Evolutionary conservation across 495 filamentous ascomycete species (phyloP).

Genomic region (Pseudoneurospora amorphoporcata): DNA sequence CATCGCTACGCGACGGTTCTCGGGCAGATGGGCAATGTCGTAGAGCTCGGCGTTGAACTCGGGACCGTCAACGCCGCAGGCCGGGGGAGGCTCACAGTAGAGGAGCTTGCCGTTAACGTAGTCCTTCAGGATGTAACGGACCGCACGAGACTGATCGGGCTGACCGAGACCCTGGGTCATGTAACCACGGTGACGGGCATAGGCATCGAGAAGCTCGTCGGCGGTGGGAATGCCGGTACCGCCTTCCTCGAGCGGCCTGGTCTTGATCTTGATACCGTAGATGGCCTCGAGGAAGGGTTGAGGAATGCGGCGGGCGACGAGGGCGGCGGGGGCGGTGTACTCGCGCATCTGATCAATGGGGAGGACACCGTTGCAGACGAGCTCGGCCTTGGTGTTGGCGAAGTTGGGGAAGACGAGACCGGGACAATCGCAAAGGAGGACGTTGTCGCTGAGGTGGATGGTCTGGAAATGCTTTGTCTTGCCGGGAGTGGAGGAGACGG

Average conservation of each 20-base stretch:
- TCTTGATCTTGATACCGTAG: constrained; percentile 84
- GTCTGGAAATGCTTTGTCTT: constrained; percentile 99
- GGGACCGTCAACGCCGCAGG: constrained; percentile 49
- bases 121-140: constrained; percentile 86
- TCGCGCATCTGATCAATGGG: constrained; percentile 97
- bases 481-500: constrained; percentile 91
- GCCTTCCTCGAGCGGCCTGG: constrained; percentile 80
- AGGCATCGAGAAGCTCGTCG: constrained; percentile 76
- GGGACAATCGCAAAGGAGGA: constrained; percentile 95
- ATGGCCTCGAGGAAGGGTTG: constrained; percentile 79
- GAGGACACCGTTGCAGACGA: constrained; percentile 90
- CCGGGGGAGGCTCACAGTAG: constrained; percentile 80
- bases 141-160: constrained; percentile 88
- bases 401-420: constrained; percentile 99
- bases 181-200: constrained; percentile 83
- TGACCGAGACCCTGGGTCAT: constrained; percentile 76
- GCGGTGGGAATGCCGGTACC: constrained; percentile 83
- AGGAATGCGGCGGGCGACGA: constrained; percentile 90
- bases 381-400: constrained; percentile 89
- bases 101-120: constrained; percentile 94
- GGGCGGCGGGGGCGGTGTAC: constrained; percentile 74
- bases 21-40: constrained; percentile 64
- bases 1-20: constrained; percentile 55
- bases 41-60: constrained; percentile 89
- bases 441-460: constrained; percentile 78